Base-by-base conservation (phyloP, 768 basidiomycete species). In the Amanita rimosa region DNA sequence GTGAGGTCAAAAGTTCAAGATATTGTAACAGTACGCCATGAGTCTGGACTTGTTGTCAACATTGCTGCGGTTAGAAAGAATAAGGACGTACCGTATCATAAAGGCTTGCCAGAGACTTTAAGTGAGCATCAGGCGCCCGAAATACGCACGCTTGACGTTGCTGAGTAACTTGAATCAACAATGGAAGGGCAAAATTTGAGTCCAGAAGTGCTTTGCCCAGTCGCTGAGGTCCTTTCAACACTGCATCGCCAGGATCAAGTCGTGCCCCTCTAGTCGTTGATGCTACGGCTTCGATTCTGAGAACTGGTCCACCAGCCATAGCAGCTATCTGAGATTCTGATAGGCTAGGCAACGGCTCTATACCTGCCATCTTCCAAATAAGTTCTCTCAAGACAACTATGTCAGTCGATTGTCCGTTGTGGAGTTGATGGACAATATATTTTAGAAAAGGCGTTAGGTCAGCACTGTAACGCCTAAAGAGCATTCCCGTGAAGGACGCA, bases 11-110 rank as follows among this genome's bases (percentile, higher is more conserved):
- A 50, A 97, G 74, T 52, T 96, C 94, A 50, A 93, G 64, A 62
- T 92, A 96, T 71, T 98, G 96, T 46, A 93, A 71, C 37, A 98
- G 71, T 24, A 95, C 87, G 3, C 87, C 92, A 54, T 97, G 93
- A 6, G 82, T 89, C 93, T 96, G 64, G 44, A 44, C 52, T 24
- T 51, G 48, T 49, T 43, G 50, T 58, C 49, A 59, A 51, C 50
- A 34, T n/a, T 13, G 16, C 50, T 52, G 49, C 49, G 38, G 24
- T 50, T 33, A 50, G 50, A 45, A 45, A 44, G 11, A 48, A 51
- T 50, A 11, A 46, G n/a, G 36, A 21, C 89, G 60, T 59, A 94
- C 95, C 48, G 82, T 78, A 64, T 99, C 96, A 60, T 85, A 96
- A 26, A 95, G 71, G 52, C 84, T 81, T 17, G 85, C 86, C 40